Conservation (phyloP, 495 filamentous ascomycete genomes). For the Trichoderma orchidacearum region DNA sequence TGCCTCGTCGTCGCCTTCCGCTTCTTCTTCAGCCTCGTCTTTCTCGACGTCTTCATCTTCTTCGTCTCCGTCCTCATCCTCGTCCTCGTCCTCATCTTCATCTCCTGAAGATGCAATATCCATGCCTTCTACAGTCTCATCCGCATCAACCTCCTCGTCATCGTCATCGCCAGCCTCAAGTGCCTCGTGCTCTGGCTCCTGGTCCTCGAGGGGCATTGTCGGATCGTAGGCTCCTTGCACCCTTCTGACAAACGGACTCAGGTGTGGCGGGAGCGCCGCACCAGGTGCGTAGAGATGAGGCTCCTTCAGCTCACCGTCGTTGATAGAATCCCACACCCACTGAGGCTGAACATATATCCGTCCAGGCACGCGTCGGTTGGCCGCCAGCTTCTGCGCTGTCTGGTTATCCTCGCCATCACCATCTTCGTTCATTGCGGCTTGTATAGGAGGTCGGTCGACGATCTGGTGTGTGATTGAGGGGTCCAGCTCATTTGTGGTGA, state of each 20-base stretch:
- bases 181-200: conserved; percentile 68
- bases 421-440: conserved; percentile 42
- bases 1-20: conserved; percentile 35
- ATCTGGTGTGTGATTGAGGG: conserved; percentile 89
- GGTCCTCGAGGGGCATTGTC: conserved; percentile 62
- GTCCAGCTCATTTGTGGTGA: conserved; percentile 77
- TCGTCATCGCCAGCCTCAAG: conserved; percentile 49
- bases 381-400: conserved; percentile 36
- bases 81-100: conserved; percentile 30
- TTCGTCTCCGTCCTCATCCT: conserved; percentile 24
- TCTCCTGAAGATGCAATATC: conserved; percentile 13
- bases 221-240: conserved; percentile 81
- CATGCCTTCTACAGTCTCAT: conserved; percentile 22
- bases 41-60: conserved; percentile 19
- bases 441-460: conserved; percentile 70
- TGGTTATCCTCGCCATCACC: conserved; percentile 43
- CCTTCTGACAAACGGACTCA: conserved; percentile 91
- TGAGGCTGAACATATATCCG: conserved; percentile 90
- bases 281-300: conserved; percentile 86
- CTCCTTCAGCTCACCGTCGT: conserved; percentile 72
- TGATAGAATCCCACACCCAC: conserved; percentile 96
- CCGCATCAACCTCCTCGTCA: conserved; percentile 33
- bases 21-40: conserved; percentile 26
- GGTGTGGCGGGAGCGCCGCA: conserved; percentile 76
- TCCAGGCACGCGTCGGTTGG: conserved; percentile 61